phyloP scores from a whole-genome alignment of 139 green algal species.

The Picochlorum sp. region DNA sequence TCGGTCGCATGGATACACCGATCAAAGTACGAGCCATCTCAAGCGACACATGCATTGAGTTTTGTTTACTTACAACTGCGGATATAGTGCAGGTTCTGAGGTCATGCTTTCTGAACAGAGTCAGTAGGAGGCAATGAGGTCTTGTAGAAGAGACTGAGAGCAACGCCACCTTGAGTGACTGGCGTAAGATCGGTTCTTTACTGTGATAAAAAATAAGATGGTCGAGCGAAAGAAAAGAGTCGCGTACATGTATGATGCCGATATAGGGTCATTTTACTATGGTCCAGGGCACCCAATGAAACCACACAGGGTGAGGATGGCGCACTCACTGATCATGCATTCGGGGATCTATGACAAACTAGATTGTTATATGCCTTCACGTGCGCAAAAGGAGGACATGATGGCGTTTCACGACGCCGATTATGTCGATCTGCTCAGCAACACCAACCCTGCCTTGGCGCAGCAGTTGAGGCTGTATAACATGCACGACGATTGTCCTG shows the following conservation, averaged over 20 bases:
- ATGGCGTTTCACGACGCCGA: conserved; percentile 75
- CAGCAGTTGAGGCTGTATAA: conserved; percentile 47
- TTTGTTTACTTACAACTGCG: no score
- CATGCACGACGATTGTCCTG: conserved; percentile 85
- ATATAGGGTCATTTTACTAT: conserved; percentile 94
- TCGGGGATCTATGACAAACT: conserved; percentile 83
- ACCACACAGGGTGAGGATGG: conserved; percentile 89
- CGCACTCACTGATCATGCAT: conserved; percentile 81
- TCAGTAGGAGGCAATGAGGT: no score
- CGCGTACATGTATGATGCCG: conserved; percentile 90
- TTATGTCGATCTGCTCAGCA: conserved; percentile 84
- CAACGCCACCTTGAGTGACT: no score
- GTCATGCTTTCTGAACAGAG: no score
- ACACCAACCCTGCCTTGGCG: conserved; percentile 46
- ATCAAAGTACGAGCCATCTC: no score
- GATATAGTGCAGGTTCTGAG: no score
- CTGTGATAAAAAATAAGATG: neutral
- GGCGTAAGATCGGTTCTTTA: no score
- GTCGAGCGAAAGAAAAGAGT: conserved; percentile 39
- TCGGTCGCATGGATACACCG: no score
- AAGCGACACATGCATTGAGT: no score
- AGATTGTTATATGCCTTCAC: conserved; percentile 57
- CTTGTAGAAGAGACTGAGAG: no score
- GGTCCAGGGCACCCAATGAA: conserved; percentile 83
- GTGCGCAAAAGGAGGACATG: conserved; percentile 53